A percentile compares a stretch with the other conserved stretches of the same genome.
These are phyloP conservation scores for Verbena officinalis DNA, from an alignment of 257 asterid species.

Conservation along the genomic window DNA sequence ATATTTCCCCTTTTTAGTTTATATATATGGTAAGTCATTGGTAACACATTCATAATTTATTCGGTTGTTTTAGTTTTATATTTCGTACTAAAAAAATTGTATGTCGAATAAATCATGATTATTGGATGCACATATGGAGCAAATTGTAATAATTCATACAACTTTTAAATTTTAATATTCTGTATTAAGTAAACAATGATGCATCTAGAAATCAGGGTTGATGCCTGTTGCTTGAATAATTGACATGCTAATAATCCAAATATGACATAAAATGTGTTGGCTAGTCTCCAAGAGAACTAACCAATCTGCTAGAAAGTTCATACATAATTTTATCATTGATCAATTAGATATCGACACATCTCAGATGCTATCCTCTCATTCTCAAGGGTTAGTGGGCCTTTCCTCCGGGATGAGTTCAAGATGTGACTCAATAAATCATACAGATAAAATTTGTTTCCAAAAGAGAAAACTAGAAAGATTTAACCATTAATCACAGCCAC, in stretches of 20 bases:
- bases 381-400: background rate
- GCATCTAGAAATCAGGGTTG: constrained; percentile 8
- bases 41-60: no score
- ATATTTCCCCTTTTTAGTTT: no score
- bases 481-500: constrained; percentile 6
- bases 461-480: background rate
- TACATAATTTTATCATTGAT: background rate
- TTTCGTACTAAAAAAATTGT: no score
- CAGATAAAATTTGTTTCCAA: constrained; percentile 5
- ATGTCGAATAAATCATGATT: no score
- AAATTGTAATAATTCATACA: no score
- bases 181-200: no score
- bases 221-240: constrained; percentile 2
- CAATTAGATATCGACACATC: no score
- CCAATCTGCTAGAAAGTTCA: constrained; percentile 23
- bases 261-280: background rate
- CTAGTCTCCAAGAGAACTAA: background rate
- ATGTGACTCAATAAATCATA: background rate
- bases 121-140: no score
- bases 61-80: no score
- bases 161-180: no score
- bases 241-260: constrained; percentile 1
- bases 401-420: background rate
- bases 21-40: no score
- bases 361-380: no score